Evolutionary conservation across 2,329 filamentous ascomycete genomes (phyloP).

Genomic region (Pestalotiopsis sp.): DNA sequence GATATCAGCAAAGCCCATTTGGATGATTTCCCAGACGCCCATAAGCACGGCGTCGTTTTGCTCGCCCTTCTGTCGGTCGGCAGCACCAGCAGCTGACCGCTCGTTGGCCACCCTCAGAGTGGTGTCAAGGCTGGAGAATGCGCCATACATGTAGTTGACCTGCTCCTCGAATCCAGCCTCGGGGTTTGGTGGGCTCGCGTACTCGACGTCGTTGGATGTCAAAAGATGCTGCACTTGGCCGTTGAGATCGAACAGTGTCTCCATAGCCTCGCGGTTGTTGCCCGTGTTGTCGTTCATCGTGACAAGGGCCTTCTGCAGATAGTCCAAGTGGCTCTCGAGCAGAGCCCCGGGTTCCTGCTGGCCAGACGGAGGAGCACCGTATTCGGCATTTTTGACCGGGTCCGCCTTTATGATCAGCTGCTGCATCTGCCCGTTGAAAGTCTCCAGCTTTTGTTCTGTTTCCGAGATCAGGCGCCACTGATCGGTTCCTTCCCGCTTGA

Average conservation of each 20-base stretch:
- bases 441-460: conserved; percentile 67
- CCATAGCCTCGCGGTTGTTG: conserved; percentile 47
- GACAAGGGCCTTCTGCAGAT: conserved; percentile 67
- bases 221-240: conserved; percentile 59
- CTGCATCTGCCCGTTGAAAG: conserved; percentile 67
- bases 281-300: conserved; percentile 60
- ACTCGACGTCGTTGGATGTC: conserved; percentile 48
- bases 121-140: conserved; percentile 51
- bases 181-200: conserved; percentile 60
- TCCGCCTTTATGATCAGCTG: conserved; percentile 67
- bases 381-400: conserved; percentile 53
- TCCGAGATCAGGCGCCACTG: conserved; percentile 56
- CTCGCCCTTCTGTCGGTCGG: conserved; percentile 43
- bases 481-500: conserved; percentile 36
- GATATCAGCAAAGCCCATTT: conserved; percentile 56
- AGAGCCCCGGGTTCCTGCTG: conserved; percentile 46
- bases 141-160: conserved; percentile 66
- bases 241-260: conserved; percentile 64
- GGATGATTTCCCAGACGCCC: conserved; percentile 60
- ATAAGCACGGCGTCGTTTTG: conserved; percentile 59
- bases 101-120: conserved; percentile 41
- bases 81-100: conserved; percentile 28
- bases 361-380: conserved; percentile 42
- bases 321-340: conserved; percentile 64
- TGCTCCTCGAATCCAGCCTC: conserved; percentile 66